These are phyloP conservation scores for Nothomitra cinnamomea DNA, from an alignment of 2,329 filamentous ascomycete species.

Conservation along the genomic window DNA sequence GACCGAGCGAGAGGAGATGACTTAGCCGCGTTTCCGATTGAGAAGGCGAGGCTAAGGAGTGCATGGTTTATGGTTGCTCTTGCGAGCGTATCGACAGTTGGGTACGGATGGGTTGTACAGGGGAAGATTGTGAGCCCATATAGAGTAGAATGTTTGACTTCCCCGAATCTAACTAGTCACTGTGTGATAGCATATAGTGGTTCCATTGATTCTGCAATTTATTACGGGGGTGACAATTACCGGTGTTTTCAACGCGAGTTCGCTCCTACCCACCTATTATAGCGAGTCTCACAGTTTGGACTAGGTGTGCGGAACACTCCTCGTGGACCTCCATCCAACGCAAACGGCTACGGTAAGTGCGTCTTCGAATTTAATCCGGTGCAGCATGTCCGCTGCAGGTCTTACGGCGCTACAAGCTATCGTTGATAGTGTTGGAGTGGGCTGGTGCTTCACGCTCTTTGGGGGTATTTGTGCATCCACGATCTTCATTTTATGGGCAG, in stretches of 20 bases:
- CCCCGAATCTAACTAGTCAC: slow-evolving; percentile 3
- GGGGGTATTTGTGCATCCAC: slow-evolving; percentile 4
- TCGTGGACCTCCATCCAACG: slow-evolving; percentile 23
- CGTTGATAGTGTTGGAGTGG: slow-evolving; percentile 17
- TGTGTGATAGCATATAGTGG: slow-evolving; percentile 18
- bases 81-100: slow-evolving; percentile 18
- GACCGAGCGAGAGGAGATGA: slow-evolving; percentile 21
- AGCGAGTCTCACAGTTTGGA: slow-evolving; percentile 13
- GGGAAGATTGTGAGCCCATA: slow-evolving; percentile 8
- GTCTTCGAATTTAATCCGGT: slow-evolving; percentile 22
- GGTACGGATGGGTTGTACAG: slow-evolving; percentile 27
- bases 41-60: slow-evolving; percentile 25
- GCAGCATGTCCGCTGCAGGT: slow-evolving; percentile 19
- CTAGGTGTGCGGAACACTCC: slow-evolving; percentile 20
- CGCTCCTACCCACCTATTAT: too few relatives aligned
- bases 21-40: slow-evolving; percentile 25
- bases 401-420: slow-evolving; percentile 19
- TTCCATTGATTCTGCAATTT: slow-evolving; percentile 22
- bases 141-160: too few relatives aligned
- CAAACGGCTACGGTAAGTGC: slow-evolving; percentile 21
- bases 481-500: too few relatives aligned
- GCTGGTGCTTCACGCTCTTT: slow-evolving; percentile 18
- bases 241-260: not conserved
- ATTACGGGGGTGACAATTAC: slow-evolving; percentile 21
- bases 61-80: slow-evolving; percentile 22